phyloP scores from a whole-genome alignment of 2,329 filamentous ascomycete species.

The Aspergillus hiratsukae region DNA sequence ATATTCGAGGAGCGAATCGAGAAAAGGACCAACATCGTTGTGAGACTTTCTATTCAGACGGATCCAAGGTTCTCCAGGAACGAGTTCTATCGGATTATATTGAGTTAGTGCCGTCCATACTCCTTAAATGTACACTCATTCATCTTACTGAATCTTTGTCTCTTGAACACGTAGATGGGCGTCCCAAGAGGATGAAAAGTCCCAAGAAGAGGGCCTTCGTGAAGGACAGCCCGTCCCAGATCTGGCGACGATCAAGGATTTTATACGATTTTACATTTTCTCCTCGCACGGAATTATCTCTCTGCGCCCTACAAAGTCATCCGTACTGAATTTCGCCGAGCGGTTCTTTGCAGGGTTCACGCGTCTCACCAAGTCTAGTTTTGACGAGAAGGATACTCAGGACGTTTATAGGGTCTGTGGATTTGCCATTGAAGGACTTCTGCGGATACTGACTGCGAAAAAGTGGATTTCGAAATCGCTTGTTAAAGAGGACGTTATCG shows the following conservation, averaged over 20 bases:
- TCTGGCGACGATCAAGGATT: constrained; percentile 10
- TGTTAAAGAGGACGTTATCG: too few species aligned
- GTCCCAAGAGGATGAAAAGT: constrained; percentile 9
- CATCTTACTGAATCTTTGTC: constrained; percentile 6
- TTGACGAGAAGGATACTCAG: constrained; percentile 8
- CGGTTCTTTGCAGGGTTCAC: constrained; percentile 9
- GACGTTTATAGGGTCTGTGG: constrained; percentile 7
- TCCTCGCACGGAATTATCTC: constrained; percentile 9
- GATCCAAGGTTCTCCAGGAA: constrained; percentile 4
- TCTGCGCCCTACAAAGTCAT: constrained; percentile 11
- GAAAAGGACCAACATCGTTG: constrained; percentile 7
- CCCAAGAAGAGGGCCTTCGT: constrained; percentile 5
- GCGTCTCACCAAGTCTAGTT: constrained; percentile 7
- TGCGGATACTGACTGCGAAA: too few species aligned
- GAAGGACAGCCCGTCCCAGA: constrained; percentile 7
- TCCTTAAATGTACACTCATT: constrained; percentile 1
- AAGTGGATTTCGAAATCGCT: too few species aligned
- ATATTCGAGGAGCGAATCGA: constrained; percentile 6
- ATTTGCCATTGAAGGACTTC: neutral
- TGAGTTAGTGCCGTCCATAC: constrained; percentile 3
- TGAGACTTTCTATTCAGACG: constrained; percentile 7
- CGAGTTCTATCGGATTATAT: constrained; percentile 10
- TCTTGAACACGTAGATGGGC: constrained; percentile 4
- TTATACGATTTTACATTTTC: constrained; percentile 9
- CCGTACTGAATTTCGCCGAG: constrained; percentile 9